Base-by-base conservation (phyloP, 2,329 filamentous ascomycete species). In the Truncatella angustata region DNA sequence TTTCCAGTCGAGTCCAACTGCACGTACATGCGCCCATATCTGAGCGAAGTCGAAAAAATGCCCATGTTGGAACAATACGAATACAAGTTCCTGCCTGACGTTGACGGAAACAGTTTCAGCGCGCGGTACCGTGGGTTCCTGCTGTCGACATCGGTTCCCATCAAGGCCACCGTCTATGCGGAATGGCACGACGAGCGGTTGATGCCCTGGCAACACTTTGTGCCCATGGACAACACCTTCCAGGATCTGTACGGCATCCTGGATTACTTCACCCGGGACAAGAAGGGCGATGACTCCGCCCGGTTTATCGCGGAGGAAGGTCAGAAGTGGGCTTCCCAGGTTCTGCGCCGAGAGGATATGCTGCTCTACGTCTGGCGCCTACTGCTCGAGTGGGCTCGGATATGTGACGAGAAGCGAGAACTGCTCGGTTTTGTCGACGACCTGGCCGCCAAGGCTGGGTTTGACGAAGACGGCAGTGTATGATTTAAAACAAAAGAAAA, bases 171-270 rank as follows among this genome's bases (percentile, higher is more conserved):
- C 1, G 73, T 86, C 20, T 87, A 83, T 60, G 70, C 75, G 26
- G 84, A 87, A 61, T 87, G 84, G 84, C 83, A 86, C 58, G 82
- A 86, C 59, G 73, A 75, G 6, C 71, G 83, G 4, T 67, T 87
- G 0, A 69, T 83, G 11, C 75, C 81, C 0, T 87, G 83, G 84
- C 71, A 74, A 50, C 84, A 87, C 63, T 87, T 84, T 58, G 76
- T 82, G 0, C 84, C 84, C 4, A 73, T 86, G 66, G 79, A 85
- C 58, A 81, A 81, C 57, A 73, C 74, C 1, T 84, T 79, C 54
- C 68, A 77, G 50, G 84, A 86, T 35, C 58, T 85, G 6, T 85
- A 82, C 52, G 77, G 73, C 14, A 72, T 83, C 14, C 64, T 84
- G 63, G 75, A 78, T 14, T 85, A 81, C 59, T 84, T 85, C 58